phyloP scores from a whole-genome alignment of 139 green algal genomes.

The Zygnema cylindricum region DNA sequence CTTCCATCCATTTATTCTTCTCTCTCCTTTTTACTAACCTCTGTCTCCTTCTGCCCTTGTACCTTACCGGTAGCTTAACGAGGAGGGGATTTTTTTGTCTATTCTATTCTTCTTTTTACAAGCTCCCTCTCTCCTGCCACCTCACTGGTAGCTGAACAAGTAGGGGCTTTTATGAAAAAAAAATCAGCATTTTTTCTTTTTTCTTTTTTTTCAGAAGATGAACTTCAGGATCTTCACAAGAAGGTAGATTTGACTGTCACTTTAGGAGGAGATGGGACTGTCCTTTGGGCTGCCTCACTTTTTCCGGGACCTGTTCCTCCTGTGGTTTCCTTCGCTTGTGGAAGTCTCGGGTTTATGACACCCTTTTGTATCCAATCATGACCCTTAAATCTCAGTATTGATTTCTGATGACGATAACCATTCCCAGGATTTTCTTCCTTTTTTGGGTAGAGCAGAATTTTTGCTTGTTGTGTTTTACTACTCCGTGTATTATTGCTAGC shows the following conservation, averaged over 20 bases:
- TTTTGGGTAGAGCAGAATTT: no score
- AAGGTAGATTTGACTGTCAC: slow-evolving; percentile 82
- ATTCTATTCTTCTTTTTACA: not conserved
- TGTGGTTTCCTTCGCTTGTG: slow-evolving; percentile 85
- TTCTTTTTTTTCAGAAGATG: slow-evolving; percentile 24
- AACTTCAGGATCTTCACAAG: slow-evolving; percentile 18
- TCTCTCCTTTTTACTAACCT: not conserved
- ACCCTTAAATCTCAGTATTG: no score
- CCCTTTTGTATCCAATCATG: slow-evolving; percentile 70
- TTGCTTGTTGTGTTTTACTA: no score
- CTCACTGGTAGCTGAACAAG: no score
- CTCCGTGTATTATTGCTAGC: no score
- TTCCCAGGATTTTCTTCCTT: no score
- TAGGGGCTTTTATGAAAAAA: not conserved
- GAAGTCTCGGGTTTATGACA: slow-evolving; percentile 91
- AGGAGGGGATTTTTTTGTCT: not conserved
- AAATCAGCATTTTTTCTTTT: not conserved
- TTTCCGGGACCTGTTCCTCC: slow-evolving; percentile 75
- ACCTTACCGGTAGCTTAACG: not conserved
- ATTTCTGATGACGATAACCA: no score
- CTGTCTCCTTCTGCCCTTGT: not conserved
- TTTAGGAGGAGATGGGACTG: slow-evolving; percentile 88
- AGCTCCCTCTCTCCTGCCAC: not conserved
- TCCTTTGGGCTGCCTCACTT: slow-evolving; percentile 86
- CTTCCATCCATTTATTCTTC: not conserved